Conservation (phyloP, 495 filamentous ascomycete species). For the Penicillium canariense region DNA sequence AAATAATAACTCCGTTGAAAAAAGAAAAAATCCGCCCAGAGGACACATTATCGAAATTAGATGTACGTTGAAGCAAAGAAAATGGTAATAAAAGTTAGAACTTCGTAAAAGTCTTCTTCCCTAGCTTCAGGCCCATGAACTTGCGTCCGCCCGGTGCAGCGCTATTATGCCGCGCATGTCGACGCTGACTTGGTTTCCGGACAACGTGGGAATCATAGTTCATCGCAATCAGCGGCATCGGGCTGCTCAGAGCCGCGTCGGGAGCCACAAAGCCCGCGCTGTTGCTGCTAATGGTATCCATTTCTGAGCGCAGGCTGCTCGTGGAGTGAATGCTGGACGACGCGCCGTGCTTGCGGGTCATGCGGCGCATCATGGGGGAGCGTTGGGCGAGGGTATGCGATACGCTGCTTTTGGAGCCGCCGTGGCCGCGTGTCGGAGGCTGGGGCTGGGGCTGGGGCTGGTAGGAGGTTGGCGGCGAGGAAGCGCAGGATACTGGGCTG, state of each 20-base stretch:
- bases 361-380: slow-evolving; percentile 29
- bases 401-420: slow-evolving; percentile 25
- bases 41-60: slow-evolving; percentile 8
- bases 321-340: slow-evolving; percentile 72
- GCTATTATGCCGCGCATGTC: slow-evolving; percentile 23
- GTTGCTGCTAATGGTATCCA: slow-evolving; percentile 42
- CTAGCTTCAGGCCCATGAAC: slow-evolving; percentile 40
- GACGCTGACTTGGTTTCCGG: slow-evolving; percentile 22
- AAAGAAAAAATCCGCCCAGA: neutral
- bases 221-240: slow-evolving; percentile 3
- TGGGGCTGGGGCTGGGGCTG: slow-evolving; percentile 7
- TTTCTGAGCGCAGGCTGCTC: slow-evolving; percentile 54
- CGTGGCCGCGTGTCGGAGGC: slow-evolving; percentile 25
- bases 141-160: slow-evolving; percentile 22
- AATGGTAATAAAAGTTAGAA: slow-evolving; percentile 17
- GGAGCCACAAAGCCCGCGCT: neutral
- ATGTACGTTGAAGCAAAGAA: neutral
- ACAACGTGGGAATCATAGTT: slow-evolving; percentile 9
- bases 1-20: neutral
- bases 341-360: slow-evolving; percentile 46
- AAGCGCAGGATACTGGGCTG: slow-evolving; percentile 26
- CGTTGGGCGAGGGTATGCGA: slow-evolving; percentile 26
- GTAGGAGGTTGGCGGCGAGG: slow-evolving; percentile 17
- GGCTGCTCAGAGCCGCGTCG: neutral
- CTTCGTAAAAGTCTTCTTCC: slow-evolving; percentile 28